A percentile compares a stretch with the other conserved stretches of the same genome.
Evolutionary conservation across 164 flowering plant genomes (phyloP).

Genomic region (Dillenia suffruticosa): DNA sequence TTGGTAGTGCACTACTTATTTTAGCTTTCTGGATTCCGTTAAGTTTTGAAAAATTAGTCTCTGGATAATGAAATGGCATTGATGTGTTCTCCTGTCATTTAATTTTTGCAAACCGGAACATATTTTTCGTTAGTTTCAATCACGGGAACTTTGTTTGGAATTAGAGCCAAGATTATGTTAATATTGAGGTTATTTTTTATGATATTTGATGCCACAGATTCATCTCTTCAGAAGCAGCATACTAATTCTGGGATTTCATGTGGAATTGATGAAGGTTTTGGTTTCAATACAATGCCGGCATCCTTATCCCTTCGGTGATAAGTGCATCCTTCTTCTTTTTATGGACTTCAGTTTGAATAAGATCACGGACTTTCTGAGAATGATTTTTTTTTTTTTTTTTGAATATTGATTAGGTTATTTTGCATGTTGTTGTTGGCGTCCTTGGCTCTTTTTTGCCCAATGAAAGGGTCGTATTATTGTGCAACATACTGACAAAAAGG

Average conservation of each 20-base stretch:
- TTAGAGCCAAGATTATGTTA: too few species aligned
- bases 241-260: slow-evolving; percentile 62
- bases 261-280: slow-evolving; percentile 81
- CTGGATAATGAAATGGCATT: too few species aligned
- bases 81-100: too few species aligned
- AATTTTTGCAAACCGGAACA: too few species aligned
- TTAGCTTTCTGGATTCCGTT: too few species aligned
- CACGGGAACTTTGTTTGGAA: too few species aligned
- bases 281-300: slow-evolving; percentile 66
- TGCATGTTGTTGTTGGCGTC: slow-evolving; percentile 50
- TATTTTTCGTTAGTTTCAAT: too few species aligned
- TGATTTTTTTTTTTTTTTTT: slow-evolving; percentile 41
- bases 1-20: too few species aligned
- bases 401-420: slow-evolving; percentile 69
- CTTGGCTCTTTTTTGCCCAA: slow-evolving; percentile 65
- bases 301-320: slow-evolving; percentile 92
- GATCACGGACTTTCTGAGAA: slow-evolving; percentile 63
- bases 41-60: too few species aligned
- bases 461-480: slow-evolving; percentile 75
- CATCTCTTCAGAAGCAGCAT: slow-evolving; percentile 50
- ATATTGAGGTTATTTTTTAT: too few species aligned
- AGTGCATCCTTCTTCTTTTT: slow-evolving; percentile 61
- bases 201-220: slow-evolving; percentile 52
- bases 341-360: slow-evolving; percentile 77
- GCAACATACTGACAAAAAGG: slow-evolving; percentile 84